Evolutionary conservation across 1,284 basidiomycete genomes (phyloP).

Genomic region (Tylopilus sp.): DNA sequence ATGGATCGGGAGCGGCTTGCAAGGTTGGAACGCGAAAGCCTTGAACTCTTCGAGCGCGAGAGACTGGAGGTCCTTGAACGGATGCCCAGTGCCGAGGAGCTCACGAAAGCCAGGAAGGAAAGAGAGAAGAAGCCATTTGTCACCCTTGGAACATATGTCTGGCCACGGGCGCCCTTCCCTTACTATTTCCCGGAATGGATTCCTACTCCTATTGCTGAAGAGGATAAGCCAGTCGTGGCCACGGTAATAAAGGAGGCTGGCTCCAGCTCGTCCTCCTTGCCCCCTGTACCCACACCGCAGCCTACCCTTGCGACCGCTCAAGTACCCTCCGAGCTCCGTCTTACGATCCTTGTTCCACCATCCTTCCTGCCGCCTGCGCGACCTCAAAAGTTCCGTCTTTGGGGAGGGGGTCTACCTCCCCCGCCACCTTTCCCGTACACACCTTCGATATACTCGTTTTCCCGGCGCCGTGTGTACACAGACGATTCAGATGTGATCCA

Average conservation of each 20-base stretch:
- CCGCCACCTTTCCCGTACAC: slow-evolving; percentile 34
- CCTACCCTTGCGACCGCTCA: slow-evolving; percentile 14
- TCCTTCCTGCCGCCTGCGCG: slow-evolving; percentile 50
- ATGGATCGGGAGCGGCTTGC: slow-evolving; percentile 27
- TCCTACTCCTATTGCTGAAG: slow-evolving; percentile 24
- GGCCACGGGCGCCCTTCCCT: slow-evolving; percentile 50
- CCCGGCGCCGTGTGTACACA: slow-evolving; percentile 53
- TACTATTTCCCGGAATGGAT: slow-evolving; percentile 42
- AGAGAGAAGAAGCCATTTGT: slow-evolving; percentile 37
- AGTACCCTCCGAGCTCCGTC: slow-evolving; percentile 46
- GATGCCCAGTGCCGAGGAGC: slow-evolving; percentile 32
- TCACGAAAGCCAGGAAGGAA: slow-evolving; percentile 30
- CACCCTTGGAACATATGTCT: slow-evolving; percentile 63
- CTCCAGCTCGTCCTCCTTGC: slow-evolving; percentile 10
- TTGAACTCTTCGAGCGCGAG: slow-evolving; percentile 30
- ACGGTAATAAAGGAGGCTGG: slow-evolving; percentile 9
- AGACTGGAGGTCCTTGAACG: slow-evolving; percentile 31
- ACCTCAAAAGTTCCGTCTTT: slow-evolving; percentile 49
- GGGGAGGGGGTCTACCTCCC: slow-evolving; percentile 60
- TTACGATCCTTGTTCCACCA: slow-evolving; percentile 56
- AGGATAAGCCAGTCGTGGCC: slow-evolving; percentile 10
- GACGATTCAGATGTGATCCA: slow-evolving; percentile 70
- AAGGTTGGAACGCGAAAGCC: slow-evolving; percentile 25
- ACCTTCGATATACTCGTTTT: slow-evolving; percentile 26
- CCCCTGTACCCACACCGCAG: slow-evolving; percentile 4